Evolutionary conservation across 177 flowering plant species (phyloP), one percentile per base, ranked within the genome.

Genomic region (Telopea speciosissima): DNA sequence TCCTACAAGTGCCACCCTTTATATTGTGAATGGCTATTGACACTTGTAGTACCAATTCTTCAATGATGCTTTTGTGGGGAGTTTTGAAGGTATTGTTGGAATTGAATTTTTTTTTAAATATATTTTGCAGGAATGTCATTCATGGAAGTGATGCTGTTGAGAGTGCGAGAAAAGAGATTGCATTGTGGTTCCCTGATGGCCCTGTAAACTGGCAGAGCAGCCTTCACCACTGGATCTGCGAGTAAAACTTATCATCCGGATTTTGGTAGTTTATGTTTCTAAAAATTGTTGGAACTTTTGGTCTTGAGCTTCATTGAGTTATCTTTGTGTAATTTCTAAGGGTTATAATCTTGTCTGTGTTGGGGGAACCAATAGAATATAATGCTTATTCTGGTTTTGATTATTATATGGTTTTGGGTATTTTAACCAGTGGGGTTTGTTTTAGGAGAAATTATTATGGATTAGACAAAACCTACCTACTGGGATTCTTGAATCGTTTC

Each of bases 181-280:
- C 91, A 4, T 75, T 95, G 74, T 95, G 98, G 97, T 95, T 93
- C 84, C 93, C 96, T 2, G 99, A 93, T 31, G 97, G 95, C 23
- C 70, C 85, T 59, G 93, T 84, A 10, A 66, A 71, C 78, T 91
- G 98, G 98, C 81, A 83, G 83, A 91, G 95, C 91, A 90, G 88
- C 87, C 82, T 88, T 62, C 88, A 84, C 83, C 72, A 83, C 0
- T 95, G 97, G 99, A 82, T 91, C 83, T 86, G 88, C 26, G 97
- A 95, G 77, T 91, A 84, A 74, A 86, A 10, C 19, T 13, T 42
- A 28, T 21, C 3, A 31, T 62, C 42, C 12, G 33, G 8, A 24
- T 61, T 61, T 12, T 24, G 25, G 16, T 61, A 6, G 8, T 23
- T 61, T 24, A 1, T 61, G 26, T 61, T 61, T 23, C 2, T 16